Percentiles rank a stretch among this genome's conserved stretches.
Evolutionary conservation across 2,329 filamentous ascomycete genomes (phyloP).

Genomic region (Cadophora sp.): DNA sequence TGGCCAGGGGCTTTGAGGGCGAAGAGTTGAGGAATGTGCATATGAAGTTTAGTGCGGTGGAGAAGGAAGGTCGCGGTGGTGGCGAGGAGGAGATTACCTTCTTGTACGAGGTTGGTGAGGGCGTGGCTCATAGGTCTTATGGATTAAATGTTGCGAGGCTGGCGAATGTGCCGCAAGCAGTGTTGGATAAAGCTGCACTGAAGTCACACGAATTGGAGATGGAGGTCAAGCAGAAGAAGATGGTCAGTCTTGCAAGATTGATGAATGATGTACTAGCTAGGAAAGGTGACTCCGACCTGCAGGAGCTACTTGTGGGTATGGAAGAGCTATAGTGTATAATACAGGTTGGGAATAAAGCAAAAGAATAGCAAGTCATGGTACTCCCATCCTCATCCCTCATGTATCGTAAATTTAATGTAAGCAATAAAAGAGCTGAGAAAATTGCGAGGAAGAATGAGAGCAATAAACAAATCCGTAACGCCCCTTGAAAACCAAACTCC

Average conservation of each 20-base stretch:
- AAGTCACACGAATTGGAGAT: constrained; percentile 85
- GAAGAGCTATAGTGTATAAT: constrained; percentile 59
- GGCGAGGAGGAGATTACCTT: constrained; percentile 87
- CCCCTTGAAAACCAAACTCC: constrained; percentile 13
- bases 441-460: not conserved
- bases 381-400: constrained; percentile 11
- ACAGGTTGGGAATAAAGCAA: constrained; percentile 11
- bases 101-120: constrained; percentile 88
- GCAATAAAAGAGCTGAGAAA: constrained; percentile 2
- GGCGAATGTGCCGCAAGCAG: constrained; percentile 77
- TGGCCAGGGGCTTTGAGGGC: constrained; percentile 71
- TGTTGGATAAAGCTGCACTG: constrained; percentile 79
- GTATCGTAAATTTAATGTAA: constrained; percentile 14
- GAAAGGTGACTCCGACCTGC: constrained; percentile 32
- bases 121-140: constrained; percentile 92
- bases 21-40: constrained; percentile 83
- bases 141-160: constrained; percentile 91
- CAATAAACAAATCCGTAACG: not conserved
- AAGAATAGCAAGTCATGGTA: constrained; percentile 27
- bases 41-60: constrained; percentile 76
- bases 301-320: constrained; percentile 48
- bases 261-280: constrained; percentile 38
- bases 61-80: constrained; percentile 39
- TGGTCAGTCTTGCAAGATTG: constrained; percentile 48
- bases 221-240: constrained; percentile 67